phyloP scores from a whole-genome alignment of 257 asterid genomes.

The Solanum pinnatisectum region DNA sequence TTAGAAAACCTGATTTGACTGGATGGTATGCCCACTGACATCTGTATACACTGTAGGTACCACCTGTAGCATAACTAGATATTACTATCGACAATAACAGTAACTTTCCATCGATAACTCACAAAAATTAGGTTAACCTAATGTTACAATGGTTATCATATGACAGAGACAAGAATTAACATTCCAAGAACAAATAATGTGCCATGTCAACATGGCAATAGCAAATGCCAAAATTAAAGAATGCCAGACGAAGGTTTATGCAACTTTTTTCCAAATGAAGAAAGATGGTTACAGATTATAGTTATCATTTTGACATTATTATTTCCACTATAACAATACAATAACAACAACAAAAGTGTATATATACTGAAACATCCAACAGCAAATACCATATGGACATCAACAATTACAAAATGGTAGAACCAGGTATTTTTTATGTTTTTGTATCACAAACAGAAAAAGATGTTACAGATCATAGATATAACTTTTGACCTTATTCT shows the following conservation, averaged over 20 bases:
- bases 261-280: neutral
- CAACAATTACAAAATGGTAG: neutral
- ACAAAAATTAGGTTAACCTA: neutral
- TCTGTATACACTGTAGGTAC: slow-evolving; percentile 93
- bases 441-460: neutral
- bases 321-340: neutral
- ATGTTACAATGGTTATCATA: neutral
- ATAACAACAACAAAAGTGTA: neutral
- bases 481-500: neutral
- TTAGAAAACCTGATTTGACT: slow-evolving; percentile 74
- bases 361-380: neutral
- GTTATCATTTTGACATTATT: neutral
- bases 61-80: slow-evolving; percentile 52
- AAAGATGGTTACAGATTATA: neutral
- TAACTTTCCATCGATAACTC: neutral
- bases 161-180: neutral
- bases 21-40: slow-evolving; percentile 65
- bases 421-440: neutral
- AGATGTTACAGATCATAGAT: neutral
- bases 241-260: neutral
- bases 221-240: neutral
- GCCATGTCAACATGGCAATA: neutral
- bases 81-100: neutral
- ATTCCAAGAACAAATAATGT: neutral
- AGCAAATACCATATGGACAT: neutral